These are phyloP conservation scores for Kodamaea lidongshanica DNA, from an alignment of 805 yeast genomes.

Conservation along the genomic window DNA sequence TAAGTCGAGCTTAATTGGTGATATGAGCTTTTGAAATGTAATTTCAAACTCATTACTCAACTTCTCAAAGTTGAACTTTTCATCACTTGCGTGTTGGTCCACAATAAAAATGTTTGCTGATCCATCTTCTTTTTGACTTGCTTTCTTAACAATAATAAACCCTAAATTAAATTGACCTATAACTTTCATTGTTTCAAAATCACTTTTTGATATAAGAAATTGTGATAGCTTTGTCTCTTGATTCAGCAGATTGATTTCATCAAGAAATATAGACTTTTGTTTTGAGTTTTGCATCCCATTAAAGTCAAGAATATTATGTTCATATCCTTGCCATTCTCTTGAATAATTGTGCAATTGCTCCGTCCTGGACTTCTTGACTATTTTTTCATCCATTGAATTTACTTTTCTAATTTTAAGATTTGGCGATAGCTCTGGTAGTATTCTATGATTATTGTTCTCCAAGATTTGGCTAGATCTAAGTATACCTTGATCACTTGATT, in stretches of 20 bases:
- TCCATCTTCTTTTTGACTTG: neutral
- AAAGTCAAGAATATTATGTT: no score
- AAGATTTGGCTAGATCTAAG: no score
- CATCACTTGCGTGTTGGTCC: conserved; percentile 98
- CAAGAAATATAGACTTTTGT: no score
- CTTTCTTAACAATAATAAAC: conserved; percentile 59
- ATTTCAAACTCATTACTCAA: conserved; percentile 50
- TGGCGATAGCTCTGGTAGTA: no score
- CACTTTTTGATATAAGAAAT: conserved; percentile 59
- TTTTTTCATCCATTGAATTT: no score
- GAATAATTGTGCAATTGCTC: no score
- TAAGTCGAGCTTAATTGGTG: conserved; percentile 53
- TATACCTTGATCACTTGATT: no score
- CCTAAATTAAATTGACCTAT: conserved; percentile 97
- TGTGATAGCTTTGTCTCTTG: conserved; percentile 53
- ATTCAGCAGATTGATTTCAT: conserved; percentile 19
- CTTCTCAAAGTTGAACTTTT: conserved; percentile 82
- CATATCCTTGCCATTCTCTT: no score
- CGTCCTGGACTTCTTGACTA: no score
- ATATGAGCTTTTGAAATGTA: conserved; percentile 60
- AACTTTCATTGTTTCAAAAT: conserved; percentile 68
- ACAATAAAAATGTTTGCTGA: conserved; percentile 50
- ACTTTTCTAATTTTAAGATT: no score
- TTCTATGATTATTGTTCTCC: no score
- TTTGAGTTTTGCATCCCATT: no score